Evolutionary conservation across 2,329 filamentous ascomycete genomes (phyloP).

Genomic region (Penicillium fuscoglaucum): DNA sequence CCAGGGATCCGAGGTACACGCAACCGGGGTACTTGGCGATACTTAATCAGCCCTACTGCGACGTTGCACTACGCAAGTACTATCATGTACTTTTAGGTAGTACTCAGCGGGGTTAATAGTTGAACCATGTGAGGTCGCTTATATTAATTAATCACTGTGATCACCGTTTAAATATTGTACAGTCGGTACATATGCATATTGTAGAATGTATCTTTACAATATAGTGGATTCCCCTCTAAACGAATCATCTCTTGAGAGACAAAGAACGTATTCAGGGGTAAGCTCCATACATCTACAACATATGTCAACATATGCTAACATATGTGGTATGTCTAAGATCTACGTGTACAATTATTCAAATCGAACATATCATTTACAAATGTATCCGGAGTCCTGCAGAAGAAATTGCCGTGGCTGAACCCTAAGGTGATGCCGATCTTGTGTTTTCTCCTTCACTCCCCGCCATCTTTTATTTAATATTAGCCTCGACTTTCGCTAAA

Average conservation of each 20-base stretch:
- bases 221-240: background rate
- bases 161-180: background rate
- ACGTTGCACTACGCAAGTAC: constrained; percentile 1
- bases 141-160: background rate
- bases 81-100: background rate
- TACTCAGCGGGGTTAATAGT: constrained; percentile 1
- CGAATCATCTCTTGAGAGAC: background rate
- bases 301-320: too few relatives aligned
- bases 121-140: background rate
- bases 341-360: background rate
- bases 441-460: constrained; percentile 18
- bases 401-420: constrained; percentile 19
- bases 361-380: background rate
- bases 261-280: background rate
- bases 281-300: background rate
- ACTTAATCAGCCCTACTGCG: background rate
- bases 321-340: too few relatives aligned
- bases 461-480: constrained; percentile 21
- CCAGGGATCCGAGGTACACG: constrained; percentile 5
- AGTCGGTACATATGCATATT: background rate
- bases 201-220: background rate
- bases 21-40: constrained; percentile 6
- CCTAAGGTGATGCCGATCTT: constrained; percentile 6
- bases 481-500: background rate
- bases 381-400: background rate